A percentile compares a stretch with the other conserved stretches of the same genome.
Evolutionary conservation across 179 eudicot genomes (phyloP).

Genomic region (Pouteria campechiana): DNA sequence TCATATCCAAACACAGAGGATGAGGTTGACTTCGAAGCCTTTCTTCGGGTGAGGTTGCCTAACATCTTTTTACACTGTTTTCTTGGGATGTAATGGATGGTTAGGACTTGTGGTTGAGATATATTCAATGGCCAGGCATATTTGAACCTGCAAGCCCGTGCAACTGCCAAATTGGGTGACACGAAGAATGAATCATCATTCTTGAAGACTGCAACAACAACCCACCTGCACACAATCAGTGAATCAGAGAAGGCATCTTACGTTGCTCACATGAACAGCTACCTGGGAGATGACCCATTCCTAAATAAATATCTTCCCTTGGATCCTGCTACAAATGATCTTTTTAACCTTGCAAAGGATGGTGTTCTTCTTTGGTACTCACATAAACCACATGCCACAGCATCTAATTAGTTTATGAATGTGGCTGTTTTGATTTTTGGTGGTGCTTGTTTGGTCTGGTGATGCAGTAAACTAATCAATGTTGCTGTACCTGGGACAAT

Average conservation of each 20-base stretch:
- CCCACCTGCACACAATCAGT: slow-evolving; percentile 64
- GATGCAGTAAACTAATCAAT: slow-evolving; percentile 74
- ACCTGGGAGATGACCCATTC: slow-evolving; percentile 79
- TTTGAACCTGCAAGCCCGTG: slow-evolving; percentile 54
- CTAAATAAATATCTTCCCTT: slow-evolving; percentile 68
- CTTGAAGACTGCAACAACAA: slow-evolving; percentile 64
- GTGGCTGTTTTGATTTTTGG: slow-evolving; percentile 6
- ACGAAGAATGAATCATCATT: slow-evolving; percentile 49
- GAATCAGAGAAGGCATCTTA: slow-evolving; percentile 66
- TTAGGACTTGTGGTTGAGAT: slow-evolving; percentile 6
- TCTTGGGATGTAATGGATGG: neutral
- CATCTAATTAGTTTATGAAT: neutral
- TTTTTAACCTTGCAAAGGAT: slow-evolving; percentile 69
- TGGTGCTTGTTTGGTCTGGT: too few relatives aligned
- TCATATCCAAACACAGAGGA: slow-evolving; percentile 27
- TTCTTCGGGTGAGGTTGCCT: slow-evolving; percentile 47
- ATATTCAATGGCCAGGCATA: slow-evolving; percentile 46
- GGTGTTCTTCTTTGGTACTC: slow-evolving; percentile 82
- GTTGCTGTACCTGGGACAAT: slow-evolving; percentile 74
- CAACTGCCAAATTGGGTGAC: slow-evolving; percentile 43
- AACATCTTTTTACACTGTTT: neutral
- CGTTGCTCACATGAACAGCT: slow-evolving; percentile 70
- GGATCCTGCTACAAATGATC: slow-evolving; percentile 44
- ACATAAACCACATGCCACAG: neutral
- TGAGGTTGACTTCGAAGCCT: slow-evolving; percentile 66